Evolutionary conservation across 345 rosid species (phyloP).

Genomic region (Punica granatum): DNA sequence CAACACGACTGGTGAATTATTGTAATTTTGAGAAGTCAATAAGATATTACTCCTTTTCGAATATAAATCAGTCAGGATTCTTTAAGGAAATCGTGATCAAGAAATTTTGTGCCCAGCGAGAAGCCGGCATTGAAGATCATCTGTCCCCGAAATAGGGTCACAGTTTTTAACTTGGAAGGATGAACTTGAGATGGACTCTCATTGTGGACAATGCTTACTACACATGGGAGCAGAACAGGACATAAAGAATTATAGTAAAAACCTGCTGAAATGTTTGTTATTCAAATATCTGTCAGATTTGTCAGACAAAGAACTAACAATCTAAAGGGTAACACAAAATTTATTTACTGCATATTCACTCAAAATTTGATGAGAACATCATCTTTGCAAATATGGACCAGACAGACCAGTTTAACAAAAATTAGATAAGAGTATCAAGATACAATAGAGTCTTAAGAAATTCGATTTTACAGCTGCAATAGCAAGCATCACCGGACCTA

Average conservation of each 20-base stretch:
- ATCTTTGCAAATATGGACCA: not conserved
- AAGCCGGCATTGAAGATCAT: no score
- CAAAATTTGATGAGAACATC: not conserved
- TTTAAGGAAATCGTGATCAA: not conserved
- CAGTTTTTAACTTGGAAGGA: no score
- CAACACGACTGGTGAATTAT: not conserved
- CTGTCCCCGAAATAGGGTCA: no score
- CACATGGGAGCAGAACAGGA: no score
- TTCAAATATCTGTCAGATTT: not conserved
- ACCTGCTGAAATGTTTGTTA: no score
- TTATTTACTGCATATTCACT: not conserved
- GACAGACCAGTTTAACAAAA: not conserved
- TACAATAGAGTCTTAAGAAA: not conserved
- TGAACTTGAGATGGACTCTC: no score
- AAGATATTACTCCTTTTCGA: no score
- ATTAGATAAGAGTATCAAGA: not conserved
- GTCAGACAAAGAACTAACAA: not conserved
- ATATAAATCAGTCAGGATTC: not conserved
- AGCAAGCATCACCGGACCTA: not conserved
- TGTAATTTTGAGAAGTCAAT: not conserved
- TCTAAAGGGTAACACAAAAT: not conserved
- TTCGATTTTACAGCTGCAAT: slow-evolving; percentile 1
- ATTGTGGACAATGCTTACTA: no score
- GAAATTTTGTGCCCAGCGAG: no score
- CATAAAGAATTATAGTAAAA: no score